phyloP scores from a whole-genome alignment of 78 protist species.

The Dictyostelium purpureum region DNA sequence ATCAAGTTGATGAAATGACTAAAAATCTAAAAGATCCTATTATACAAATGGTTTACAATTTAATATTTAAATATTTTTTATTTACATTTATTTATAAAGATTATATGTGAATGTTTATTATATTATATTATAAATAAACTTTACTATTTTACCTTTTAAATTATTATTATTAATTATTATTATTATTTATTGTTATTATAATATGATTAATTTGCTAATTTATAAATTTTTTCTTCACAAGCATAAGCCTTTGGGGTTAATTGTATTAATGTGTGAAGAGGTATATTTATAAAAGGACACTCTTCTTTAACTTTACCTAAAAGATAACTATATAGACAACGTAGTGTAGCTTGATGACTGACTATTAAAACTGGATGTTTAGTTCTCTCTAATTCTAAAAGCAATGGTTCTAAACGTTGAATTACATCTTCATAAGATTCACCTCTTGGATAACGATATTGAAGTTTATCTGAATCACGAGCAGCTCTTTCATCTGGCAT shows the following conservation, averaged over 20 bases:
- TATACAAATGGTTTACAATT: too few species aligned
- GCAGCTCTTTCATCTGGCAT: slow-evolving; percentile 85
- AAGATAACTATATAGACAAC: slow-evolving; percentile 91
- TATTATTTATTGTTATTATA: background rate
- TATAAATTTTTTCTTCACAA: slow-evolving; percentile 75
- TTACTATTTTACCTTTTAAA: background rate
- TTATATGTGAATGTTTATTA: background rate
- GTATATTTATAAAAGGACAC: slow-evolving; percentile 80
- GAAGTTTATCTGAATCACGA: slow-evolving; percentile 85
- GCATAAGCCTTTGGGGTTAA: slow-evolving; percentile 86
- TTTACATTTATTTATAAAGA: background rate
- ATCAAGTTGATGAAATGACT: too few species aligned
- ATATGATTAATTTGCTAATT: background rate
- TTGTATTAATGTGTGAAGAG: slow-evolving; percentile 89
- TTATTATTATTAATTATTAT: background rate
- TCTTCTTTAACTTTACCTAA: slow-evolving; percentile 77
- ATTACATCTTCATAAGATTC: slow-evolving; percentile 94
- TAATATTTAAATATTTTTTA: background rate
- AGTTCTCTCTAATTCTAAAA: slow-evolving; percentile 91
- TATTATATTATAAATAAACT: background rate
- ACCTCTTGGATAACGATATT: slow-evolving; percentile 94
- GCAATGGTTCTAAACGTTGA: slow-evolving; percentile 90
- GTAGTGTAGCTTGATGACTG: slow-evolving; percentile 93
- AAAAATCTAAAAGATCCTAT: too few species aligned
- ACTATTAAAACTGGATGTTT: slow-evolving; percentile 85